phyloP scores from a whole-genome alignment of 2,329 filamentous ascomycete genomes.

The Chrysosphaeria jannelii region DNA sequence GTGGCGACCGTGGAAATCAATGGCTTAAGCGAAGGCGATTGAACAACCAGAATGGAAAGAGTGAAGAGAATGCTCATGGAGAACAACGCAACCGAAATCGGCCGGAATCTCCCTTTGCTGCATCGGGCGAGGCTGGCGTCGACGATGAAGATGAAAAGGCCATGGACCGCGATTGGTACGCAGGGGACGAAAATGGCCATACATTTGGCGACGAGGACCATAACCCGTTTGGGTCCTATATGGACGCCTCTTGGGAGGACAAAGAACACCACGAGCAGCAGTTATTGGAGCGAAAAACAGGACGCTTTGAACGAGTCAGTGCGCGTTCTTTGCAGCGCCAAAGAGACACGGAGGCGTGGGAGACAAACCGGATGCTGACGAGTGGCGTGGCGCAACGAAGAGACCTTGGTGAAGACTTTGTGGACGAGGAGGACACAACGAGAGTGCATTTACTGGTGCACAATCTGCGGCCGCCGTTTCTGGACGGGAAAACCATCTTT shows the following conservation, averaged over 20 bases:
- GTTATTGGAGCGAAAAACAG: conserved; percentile 52
- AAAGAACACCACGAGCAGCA: conserved; percentile 41
- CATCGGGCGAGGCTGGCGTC: conserved; percentile 23
- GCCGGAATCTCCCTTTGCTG: too few relatives aligned
- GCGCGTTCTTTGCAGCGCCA: conserved; percentile 59
- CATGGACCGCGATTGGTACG: conserved; percentile 81
- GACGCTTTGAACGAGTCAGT: conserved; percentile 32
- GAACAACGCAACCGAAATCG: too few relatives aligned
- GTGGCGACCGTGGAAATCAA: too few relatives aligned
- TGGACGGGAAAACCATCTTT: conserved; percentile 85
- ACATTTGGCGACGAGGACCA: conserved; percentile 77
- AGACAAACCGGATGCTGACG: conserved; percentile 92
- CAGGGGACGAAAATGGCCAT: conserved; percentile 53
- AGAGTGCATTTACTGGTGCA: conserved; percentile 79
- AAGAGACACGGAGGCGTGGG: conserved; percentile 91
- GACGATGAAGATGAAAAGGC: conserved; percentile 40
- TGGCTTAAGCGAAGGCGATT: too few relatives aligned
- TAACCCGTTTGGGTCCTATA: conserved; percentile 61
- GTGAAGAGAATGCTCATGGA: too few relatives aligned
- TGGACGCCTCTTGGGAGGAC: conserved; percentile 39
- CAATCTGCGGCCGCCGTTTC: conserved; percentile 74
- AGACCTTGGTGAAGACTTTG: conserved; percentile 55
- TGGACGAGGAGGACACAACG: conserved; percentile 69
- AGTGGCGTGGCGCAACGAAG: conserved; percentile 80
- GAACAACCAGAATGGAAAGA: too few relatives aligned